Evolutionary conservation across 257 asterid genomes (phyloP).

Genomic region (Thymus mandschuricus): DNA sequence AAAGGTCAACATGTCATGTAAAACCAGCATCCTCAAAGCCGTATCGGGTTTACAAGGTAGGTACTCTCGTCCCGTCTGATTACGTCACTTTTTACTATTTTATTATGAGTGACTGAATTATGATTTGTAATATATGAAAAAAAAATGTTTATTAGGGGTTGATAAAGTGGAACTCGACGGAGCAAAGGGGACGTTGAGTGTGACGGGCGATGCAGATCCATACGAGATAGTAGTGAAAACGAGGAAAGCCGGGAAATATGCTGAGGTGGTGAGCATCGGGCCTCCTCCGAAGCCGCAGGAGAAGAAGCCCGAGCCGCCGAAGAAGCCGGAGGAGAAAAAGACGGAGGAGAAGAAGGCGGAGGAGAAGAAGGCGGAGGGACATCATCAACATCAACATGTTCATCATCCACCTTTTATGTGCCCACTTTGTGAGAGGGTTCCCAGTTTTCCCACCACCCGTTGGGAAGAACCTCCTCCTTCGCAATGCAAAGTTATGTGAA

Average conservation of each 20-base stretch:
- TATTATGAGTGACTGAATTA: background rate
- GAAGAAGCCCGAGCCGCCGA: constrained; percentile 3
- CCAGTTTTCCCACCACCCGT: constrained; percentile 6
- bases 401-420: constrained; percentile 13
- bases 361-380: background rate
- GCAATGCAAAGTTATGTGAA: constrained; percentile 32
- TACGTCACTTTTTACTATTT: background rate
- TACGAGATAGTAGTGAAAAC: constrained; percentile 46
- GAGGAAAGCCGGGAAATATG: constrained; percentile 48
- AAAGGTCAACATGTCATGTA: constrained; percentile 54
- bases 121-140: too few relatives aligned
- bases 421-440: constrained; percentile 28
- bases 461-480: constrained; percentile 31
- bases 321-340: constrained; percentile 20
- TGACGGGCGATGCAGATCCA: constrained; percentile 63
- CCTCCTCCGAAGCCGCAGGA: constrained; percentile 49
- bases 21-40: constrained; percentile 55
- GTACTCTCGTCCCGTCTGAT: too few relatives aligned
- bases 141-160: constrained; percentile 36
- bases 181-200: constrained; percentile 46
- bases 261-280: constrained; percentile 53
- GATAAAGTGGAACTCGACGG: constrained; percentile 59
- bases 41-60: constrained; percentile 53
- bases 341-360: constrained; percentile 37
- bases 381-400: background rate